These are phyloP conservation scores for Scortechinia acanthostroma DNA, from an alignment of 2,329 filamentous ascomycete genomes.

Conservation along the genomic window DNA sequence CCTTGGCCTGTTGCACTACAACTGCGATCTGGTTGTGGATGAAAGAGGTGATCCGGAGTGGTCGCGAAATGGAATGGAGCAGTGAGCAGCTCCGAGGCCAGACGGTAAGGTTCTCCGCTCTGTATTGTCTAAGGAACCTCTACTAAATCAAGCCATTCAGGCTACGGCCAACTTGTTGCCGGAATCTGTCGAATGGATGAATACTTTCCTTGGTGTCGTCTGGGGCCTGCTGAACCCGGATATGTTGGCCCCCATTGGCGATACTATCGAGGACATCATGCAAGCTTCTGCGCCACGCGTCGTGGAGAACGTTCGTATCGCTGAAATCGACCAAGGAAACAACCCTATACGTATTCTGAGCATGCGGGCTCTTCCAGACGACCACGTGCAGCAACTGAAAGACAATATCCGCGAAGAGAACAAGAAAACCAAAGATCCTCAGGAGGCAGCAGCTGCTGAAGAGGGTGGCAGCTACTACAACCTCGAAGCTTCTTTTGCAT, in stretches of 20 bases:
- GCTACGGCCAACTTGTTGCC: slow-evolving; percentile 29
- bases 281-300: slow-evolving; percentile 66
- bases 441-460: background rate
- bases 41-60: background rate
- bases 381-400: slow-evolving; percentile 14
- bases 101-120: background rate
- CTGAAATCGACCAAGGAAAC: slow-evolving; percentile 70
- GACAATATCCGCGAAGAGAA: slow-evolving; percentile 20
- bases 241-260: slow-evolving; percentile 60
- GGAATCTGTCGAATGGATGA: slow-evolving; percentile 67
- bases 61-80: background rate
- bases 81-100: slow-evolving; percentile 1
- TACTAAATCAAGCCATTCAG: slow-evolving; percentile 6
- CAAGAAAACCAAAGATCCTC: slow-evolving; percentile 15
- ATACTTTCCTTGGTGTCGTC: slow-evolving; percentile 57
- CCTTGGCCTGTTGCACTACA: background rate
- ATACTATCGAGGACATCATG: slow-evolving; percentile 74
- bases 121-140: background rate
- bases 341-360: slow-evolving; percentile 66
- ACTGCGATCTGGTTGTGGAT: slow-evolving; percentile 3
- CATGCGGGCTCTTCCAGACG: slow-evolving; percentile 57
- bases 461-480: slow-evolving; percentile 76
- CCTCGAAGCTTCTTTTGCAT: slow-evolving; percentile 69
- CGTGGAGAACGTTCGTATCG: slow-evolving; percentile 68
- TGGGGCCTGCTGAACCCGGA: slow-evolving; percentile 75